Percentiles rank a stretch among this genome's conserved stretches.
Conservation (phyloP, 2,329 filamentous ascomycete species). For the Tympanopsis confertula region DNA sequence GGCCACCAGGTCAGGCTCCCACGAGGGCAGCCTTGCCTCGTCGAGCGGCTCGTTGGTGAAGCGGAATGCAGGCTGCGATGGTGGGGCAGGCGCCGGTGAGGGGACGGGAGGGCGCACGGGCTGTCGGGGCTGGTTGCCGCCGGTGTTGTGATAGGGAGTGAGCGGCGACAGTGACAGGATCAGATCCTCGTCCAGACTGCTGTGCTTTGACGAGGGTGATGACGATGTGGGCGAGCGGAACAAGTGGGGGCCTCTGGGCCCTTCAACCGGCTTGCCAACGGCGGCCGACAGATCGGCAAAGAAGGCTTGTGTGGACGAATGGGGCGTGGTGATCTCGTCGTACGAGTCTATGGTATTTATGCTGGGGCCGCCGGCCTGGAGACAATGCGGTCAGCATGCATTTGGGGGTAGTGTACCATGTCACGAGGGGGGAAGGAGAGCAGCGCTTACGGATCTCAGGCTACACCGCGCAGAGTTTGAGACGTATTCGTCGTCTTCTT, state of each 20-base stretch:
- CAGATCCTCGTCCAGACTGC: constrained; percentile 31
- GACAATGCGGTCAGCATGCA: constrained; percentile 8
- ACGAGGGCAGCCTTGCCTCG: constrained; percentile 45
- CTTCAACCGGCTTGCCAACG: constrained; percentile 57
- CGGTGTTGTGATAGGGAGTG: constrained; percentile 45
- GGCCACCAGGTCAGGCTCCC: constrained; percentile 67
- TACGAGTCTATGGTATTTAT: constrained; percentile 80
- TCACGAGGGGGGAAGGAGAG: background rate
- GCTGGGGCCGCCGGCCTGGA: constrained; percentile 59
- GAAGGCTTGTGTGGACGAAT: constrained; percentile 47
- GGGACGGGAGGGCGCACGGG: constrained; percentile 13
- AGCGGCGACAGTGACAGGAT: constrained; percentile 63
- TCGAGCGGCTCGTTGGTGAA: constrained; percentile 47
- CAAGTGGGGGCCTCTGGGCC: constrained; percentile 75
- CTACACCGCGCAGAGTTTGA: constrained; percentile 53
- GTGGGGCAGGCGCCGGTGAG: constrained; percentile 20
- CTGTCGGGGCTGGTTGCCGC: constrained; percentile 5
- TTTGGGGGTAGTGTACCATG: background rate
- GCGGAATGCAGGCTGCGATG: constrained; percentile 39
- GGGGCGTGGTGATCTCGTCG: constrained; percentile 71
- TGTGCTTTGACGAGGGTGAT: constrained; percentile 36
- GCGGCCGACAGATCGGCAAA: constrained; percentile 50
- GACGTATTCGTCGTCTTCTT: constrained; percentile 36
- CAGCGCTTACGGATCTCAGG: constrained; percentile 55
- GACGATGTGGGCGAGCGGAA: constrained; percentile 61